Evolutionary conservation across 169 alveolate species (phyloP).

Genomic region (Cryptosporidium parvum): DNA sequence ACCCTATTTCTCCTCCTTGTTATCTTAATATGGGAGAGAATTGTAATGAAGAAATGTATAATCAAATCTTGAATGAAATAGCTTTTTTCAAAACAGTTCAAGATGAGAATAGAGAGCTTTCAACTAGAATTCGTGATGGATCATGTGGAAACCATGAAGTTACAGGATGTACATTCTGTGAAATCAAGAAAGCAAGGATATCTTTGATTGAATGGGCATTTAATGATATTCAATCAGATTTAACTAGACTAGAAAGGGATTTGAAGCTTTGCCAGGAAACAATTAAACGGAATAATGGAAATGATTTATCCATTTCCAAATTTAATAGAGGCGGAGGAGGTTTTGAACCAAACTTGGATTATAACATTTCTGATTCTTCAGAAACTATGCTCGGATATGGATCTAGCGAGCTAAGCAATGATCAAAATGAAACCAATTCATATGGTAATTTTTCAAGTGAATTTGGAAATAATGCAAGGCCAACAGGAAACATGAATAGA

Average conservation of each 20-base stretch:
- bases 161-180: constrained; percentile 53
- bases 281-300: background rate
- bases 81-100: constrained; percentile 38
- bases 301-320: background rate
- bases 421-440: background rate
- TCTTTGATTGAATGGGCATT: constrained; percentile 41
- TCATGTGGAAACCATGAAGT: constrained; percentile 35
- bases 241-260: constrained; percentile 38
- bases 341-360: background rate
- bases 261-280: constrained; percentile 20
- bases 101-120: constrained; percentile 13
- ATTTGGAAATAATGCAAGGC: background rate
- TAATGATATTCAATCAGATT: constrained; percentile 32
- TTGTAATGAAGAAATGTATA: constrained; percentile 21
- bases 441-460: background rate
- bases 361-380: too few species aligned
- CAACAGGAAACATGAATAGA: background rate
- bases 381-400: background rate
- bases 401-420: background rate
- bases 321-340: background rate
- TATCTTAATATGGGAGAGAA: constrained; percentile 31
- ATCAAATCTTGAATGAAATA: constrained; percentile 1
- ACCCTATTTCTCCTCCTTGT: constrained; percentile 43
- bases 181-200: constrained; percentile 7
- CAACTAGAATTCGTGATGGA: constrained; percentile 2